Evolutionary conservation across 2,329 filamentous ascomycete species (phyloP), one percentile per base, ranked within the genome.

Genomic region (Fusarium nodosum): DNA sequence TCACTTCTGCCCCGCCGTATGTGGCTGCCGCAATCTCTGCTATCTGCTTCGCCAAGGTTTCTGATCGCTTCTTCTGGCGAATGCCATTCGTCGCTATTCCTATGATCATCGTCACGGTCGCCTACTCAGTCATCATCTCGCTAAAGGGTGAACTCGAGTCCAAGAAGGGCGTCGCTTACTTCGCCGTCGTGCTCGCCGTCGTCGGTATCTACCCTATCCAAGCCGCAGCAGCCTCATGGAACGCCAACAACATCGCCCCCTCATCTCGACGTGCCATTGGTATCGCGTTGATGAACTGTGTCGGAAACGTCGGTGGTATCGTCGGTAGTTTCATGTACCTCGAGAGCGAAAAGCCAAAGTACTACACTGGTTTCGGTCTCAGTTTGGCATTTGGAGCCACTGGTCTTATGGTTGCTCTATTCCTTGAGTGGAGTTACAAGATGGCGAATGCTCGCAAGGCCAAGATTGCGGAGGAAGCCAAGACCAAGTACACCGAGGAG

Each of bases 1-100:
- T 77, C 11, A 85, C 87, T 74, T 87, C 87, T 1, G 85, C 87
- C 1, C 86, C 87, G 0, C 86, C 86, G 0, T 88, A 88, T 60
- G 85, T 88, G 1, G 85, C 84, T 0, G 91, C 89, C 0, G 89
- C 88, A 0, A 78, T 90, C 4, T 71, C 91, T 1, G 92, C 91
- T 0, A 81, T 93, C 4, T 52, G 80, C 1, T 82, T 92, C 28
- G 91, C 91, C 3, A 91, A 84, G 73, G 76, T 90, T 7, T 90
- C 90, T 0, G 91, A 94, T 73, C 84, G 87, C 2, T 92, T 89
- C 56, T 72, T 54, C 60, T 73, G 71, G 71, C 53, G 71, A 52
- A 73, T 73, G 71, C 71, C 71, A 2, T 73, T 73, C n/a, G 71
- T 73, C 1, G 71, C 53, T 7, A 69, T 59, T 0, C 71, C 71